These are phyloP conservation scores for Penicillium psychrosexuale DNA, from an alignment of 2,329 filamentous ascomycete genomes.

Conservation along the genomic window DNA sequence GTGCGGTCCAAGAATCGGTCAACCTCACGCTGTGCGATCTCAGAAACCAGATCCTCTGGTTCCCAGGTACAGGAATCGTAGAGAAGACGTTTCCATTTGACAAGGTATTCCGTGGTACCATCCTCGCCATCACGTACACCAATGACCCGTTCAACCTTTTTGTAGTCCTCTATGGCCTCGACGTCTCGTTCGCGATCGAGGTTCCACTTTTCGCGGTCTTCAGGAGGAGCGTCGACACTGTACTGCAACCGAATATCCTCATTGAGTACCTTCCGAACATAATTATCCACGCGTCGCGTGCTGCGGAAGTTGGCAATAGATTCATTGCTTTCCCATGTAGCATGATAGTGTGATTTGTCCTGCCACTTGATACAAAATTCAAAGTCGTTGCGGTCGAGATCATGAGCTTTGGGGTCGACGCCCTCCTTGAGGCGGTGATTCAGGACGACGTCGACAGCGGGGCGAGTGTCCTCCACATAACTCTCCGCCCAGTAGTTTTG, in stretches of 20 bases:
- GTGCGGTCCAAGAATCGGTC: constrained; percentile 86
- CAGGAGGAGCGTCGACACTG: constrained; percentile 70
- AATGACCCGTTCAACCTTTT: constrained; percentile 89
- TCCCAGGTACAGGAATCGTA: constrained; percentile 98
- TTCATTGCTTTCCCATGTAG: constrained; percentile 86
- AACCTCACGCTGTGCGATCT: constrained; percentile 81
- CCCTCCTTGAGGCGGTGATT: constrained; percentile 78
- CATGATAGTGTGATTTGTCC: constrained; percentile 88
- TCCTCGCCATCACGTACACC: constrained; percentile 75
- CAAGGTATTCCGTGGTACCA: constrained; percentile 73
- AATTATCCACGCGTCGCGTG: constrained; percentile 88
- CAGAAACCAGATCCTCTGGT: constrained; percentile 66
- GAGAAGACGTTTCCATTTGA: constrained; percentile 94
- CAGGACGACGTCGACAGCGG: constrained; percentile 86
- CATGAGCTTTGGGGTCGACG: constrained; percentile 41
- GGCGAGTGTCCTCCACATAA: constrained; percentile 69
- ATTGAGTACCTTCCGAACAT: constrained; percentile 78
- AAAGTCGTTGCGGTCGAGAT: constrained; percentile 63
- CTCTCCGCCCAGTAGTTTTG: constrained; percentile 67
- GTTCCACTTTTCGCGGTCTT: constrained; percentile 89
- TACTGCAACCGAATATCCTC: constrained; percentile 74
- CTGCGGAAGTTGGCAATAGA: constrained; percentile 74
- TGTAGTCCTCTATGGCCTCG: constrained; percentile 84
- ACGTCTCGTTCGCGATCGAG: constrained; percentile 90
- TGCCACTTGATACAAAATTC: constrained; percentile 97